Percentiles rank a stretch among this genome's conserved stretches.
Evolutionary conservation across 768 basidiomycete species (phyloP).

Genomic region (Trametes cubensis): DNA sequence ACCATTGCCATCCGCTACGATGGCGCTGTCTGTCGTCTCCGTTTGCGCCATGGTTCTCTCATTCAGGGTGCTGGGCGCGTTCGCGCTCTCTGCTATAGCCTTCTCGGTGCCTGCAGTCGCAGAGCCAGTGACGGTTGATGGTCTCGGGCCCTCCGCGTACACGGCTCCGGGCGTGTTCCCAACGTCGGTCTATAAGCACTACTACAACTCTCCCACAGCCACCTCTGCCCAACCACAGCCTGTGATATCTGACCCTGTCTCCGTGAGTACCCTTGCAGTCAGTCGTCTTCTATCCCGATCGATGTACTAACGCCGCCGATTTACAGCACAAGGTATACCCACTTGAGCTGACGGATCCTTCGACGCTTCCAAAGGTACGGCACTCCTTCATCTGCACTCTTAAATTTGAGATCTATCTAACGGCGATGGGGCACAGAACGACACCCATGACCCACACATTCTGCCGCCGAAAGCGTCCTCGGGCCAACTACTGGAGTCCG

Average conservation of each 20-base stretch:
- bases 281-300: not conserved
- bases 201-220: constrained; percentile 74
- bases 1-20: constrained; percentile 1
- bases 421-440: constrained; percentile 38
- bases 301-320: constrained; percentile 4
- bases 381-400: not conserved
- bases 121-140: constrained; percentile 3
- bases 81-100: constrained; percentile 8
- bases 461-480: constrained; percentile 60
- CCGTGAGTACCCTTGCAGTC: constrained; percentile 41
- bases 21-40: constrained; percentile 2
- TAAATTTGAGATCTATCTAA: constrained; percentile 4
- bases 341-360: constrained; percentile 62
- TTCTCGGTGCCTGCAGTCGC: constrained; percentile 15
- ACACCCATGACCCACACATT: constrained; percentile 65
- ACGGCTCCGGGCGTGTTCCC: constrained; percentile 67
- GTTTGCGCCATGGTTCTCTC: constrained; percentile 16
- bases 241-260: constrained; percentile 72
- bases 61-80: constrained; percentile 11
- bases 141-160: constrained; percentile 48
- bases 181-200: constrained; percentile 61
- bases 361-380: constrained; percentile 53
- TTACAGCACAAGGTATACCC: constrained; percentile 61
- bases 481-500: constrained; percentile 49
- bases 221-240: constrained; percentile 76